Conservation (phyloP, 2,329 filamentous ascomycete genomes). For the Hymenoscyphus fructigenus region DNA sequence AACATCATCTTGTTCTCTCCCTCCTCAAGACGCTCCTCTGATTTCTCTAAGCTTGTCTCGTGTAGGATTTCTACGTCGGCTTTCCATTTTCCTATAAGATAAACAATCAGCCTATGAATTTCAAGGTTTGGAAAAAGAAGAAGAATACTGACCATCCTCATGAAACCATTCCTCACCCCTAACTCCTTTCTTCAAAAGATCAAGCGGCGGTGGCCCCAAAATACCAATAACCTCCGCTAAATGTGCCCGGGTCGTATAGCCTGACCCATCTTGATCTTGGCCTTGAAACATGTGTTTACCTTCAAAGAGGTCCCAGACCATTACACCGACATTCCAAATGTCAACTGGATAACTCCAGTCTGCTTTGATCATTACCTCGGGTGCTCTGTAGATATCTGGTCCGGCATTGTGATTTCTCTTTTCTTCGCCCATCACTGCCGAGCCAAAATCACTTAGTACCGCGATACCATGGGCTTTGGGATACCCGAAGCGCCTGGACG, state of each 20-base stretch:
- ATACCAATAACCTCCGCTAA: constrained; percentile 19
- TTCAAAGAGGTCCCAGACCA: constrained; percentile 48
- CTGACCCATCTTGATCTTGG: constrained; percentile 11
- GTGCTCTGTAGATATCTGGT: neutral
- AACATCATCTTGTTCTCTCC: constrained; percentile 37
- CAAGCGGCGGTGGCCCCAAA: constrained; percentile 17
- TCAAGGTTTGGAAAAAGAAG: neutral
- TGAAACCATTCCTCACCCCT: constrained; percentile 15
- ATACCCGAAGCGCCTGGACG: constrained; percentile 41
- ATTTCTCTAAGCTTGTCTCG: constrained; percentile 9
- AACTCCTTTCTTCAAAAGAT: constrained; percentile 12
- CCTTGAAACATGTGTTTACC: constrained; percentile 44
- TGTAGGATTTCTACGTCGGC: neutral
- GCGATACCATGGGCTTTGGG: constrained; percentile 36
- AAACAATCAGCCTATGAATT: neutral
- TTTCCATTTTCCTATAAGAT: neutral
- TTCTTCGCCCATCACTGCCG: constrained; percentile 42
- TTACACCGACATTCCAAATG: constrained; percentile 6
- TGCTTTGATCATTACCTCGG: neutral
- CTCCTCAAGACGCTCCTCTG: constrained; percentile 38
- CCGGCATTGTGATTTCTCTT: constrained; percentile 33
- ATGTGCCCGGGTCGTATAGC: constrained; percentile 18
- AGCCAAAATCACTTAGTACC: constrained; percentile 51
- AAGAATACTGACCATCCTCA: constrained; percentile 24
- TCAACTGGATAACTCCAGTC: constrained; percentile 3